Evolutionary conservation across 2,329 filamentous ascomycete species (phyloP), one percentile per base, ranked within the genome.

Genomic region (Zymoseptoria pseudotritici): DNA sequence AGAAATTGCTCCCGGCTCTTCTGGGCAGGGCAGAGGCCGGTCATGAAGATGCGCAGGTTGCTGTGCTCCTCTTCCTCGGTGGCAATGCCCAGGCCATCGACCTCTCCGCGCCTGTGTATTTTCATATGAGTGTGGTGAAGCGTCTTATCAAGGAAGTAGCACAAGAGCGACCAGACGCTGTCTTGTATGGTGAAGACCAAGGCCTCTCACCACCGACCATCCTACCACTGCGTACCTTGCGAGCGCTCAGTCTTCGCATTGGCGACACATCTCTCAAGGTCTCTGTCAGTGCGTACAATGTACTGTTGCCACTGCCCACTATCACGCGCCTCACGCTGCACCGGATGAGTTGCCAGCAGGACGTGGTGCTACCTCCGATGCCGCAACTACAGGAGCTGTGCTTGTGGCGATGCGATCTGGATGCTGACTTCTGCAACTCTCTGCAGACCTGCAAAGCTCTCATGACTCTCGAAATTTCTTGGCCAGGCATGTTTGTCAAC

Each of bases 401-500:
- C 17, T 20, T 53, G 9, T 53, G 51, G 51, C 8, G 51, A n/a
- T 53, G 51, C 22, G 11, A 21, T 5, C 51, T 26, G 22, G 51
- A 53, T n/a, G 22, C 17, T 4, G 22, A 53, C 8, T 53, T 53
- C 51, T 53, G 51, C 51, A 6, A 26, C 5, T 53, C 51, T 2
- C n/a, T 29, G 22, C n/a, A 53, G 22, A 53, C 22, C 51, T 53
- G 51, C 51, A 53, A 53, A n/a, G 19, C 8, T 31, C 42, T 56
- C 19, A 57, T 26, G 63, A 59, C 61, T 2, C 42, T 56, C 17
- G 50, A 50, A 8, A 50, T 56, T 20, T 29, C 50, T 26, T 56
- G 31, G 54, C 54, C 54, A n/a, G 54, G 54, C 42, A 50, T 56
- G 42, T 31, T 6, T 8, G 24, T 22, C n/a, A 11, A 49, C 21